Conservation (phyloP, 257 asterid genomes). For the Solanum ossicruentum region DNA sequence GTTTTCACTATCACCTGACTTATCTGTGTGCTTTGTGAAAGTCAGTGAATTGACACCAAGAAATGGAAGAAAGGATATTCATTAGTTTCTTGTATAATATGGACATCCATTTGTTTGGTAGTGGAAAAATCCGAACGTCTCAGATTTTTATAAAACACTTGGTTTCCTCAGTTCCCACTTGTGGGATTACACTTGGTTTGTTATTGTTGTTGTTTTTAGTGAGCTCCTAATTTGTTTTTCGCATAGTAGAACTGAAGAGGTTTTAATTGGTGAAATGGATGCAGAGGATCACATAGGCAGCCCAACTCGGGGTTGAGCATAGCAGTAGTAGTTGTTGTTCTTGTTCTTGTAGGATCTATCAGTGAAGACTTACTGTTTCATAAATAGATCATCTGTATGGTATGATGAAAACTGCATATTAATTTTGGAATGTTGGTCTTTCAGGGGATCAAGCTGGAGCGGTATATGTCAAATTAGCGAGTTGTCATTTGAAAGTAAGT, state of each 20-base stretch:
- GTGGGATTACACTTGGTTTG: background rate
- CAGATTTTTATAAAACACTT: background rate
- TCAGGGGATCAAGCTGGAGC: constrained; percentile 93
- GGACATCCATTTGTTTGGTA: background rate
- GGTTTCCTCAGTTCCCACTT: background rate
- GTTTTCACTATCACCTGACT: background rate
- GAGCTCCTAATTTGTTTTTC: background rate
- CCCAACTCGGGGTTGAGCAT: background rate
- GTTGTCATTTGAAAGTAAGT: constrained; percentile 60
- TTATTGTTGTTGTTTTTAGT: background rate
- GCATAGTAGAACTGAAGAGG: background rate
- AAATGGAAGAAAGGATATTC: background rate
- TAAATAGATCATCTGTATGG: background rate
- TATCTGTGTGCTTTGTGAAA: background rate
- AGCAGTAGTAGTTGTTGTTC: background rate
- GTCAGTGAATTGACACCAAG: background rate
- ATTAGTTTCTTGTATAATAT: background rate
- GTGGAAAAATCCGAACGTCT: background rate
- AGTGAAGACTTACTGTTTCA: background rate
- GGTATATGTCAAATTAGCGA: constrained; percentile 68
- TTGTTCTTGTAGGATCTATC: background rate
- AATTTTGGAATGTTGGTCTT: background rate
- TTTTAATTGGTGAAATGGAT: background rate
- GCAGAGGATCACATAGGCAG: background rate
- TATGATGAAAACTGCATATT: background rate